A percentile compares a stretch with the other conserved stretches of the same genome.
These are phyloP conservation scores for Fusarium sp. DNA, from an alignment of 2,329 filamentous ascomycete species.

Conservation along the genomic window DNA sequence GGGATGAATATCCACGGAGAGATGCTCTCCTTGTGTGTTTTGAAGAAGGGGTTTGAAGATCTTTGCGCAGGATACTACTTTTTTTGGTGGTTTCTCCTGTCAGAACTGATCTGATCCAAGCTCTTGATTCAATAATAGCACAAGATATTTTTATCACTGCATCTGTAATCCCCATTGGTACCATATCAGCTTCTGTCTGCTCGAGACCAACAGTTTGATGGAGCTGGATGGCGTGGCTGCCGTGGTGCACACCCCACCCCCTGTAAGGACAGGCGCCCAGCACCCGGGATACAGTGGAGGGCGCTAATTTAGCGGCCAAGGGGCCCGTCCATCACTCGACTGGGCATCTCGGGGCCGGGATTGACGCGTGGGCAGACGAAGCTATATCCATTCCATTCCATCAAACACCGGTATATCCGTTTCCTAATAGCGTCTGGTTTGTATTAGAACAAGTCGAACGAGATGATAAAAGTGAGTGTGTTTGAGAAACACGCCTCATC, in stretches of 20 bases:
- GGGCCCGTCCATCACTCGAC: not conserved
- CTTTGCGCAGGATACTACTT: not conserved
- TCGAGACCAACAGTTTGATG: not conserved
- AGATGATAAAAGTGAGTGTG: not conserved
- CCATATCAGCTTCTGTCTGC: not conserved
- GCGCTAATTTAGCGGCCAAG: not conserved
- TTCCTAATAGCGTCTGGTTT: no score
- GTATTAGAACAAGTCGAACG: no score
- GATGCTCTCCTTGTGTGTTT: not conserved
- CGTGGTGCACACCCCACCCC: not conserved
- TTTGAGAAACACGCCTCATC: not conserved
- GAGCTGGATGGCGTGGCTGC: not conserved
- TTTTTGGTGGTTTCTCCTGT: not conserved
- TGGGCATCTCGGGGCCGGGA: not conserved
- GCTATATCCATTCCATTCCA: not conserved
- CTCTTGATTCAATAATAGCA: not conserved
- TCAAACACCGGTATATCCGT: not conserved
- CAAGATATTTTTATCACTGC: not conserved
- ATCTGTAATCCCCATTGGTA: not conserved
- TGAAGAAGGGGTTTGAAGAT: not conserved
- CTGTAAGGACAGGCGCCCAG: not conserved
- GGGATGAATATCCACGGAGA: not conserved
- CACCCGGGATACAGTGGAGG: not conserved
- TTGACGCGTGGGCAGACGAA: conserved; percentile 1
- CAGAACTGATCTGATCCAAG: not conserved